Percentiles rank a stretch among this genome's conserved stretches.
Evolutionary conservation across 805 yeast genomes (phyloP).

Genomic region (Saccharomyces jurei): DNA sequence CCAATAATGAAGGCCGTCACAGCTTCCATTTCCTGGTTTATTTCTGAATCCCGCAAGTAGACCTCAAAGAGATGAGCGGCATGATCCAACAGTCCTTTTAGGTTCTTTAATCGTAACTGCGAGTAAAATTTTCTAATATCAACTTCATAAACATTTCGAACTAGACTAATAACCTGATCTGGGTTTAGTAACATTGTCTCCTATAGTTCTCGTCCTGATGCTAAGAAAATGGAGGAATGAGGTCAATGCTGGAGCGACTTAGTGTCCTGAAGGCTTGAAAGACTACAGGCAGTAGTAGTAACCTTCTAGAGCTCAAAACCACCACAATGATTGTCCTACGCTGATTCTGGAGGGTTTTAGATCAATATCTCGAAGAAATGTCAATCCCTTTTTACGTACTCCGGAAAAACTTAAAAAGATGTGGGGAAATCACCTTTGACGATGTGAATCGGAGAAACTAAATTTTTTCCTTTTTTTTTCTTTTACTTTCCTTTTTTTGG

Average conservation of each 20-base stretch:
- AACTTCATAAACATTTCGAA: slow-evolving; percentile 28
- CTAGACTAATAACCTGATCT: slow-evolving; percentile 1
- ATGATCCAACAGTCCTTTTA: slow-evolving; percentile 33
- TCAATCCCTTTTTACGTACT: not conserved
- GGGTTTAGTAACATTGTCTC: slow-evolving; percentile 1
- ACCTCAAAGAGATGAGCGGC: slow-evolving; percentile 30
- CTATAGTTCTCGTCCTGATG: not conserved
- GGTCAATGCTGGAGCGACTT: not conserved
- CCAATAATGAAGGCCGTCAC: slow-evolving; percentile 32
- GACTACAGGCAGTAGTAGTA: not conserved
- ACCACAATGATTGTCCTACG: not conserved
- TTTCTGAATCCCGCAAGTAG: slow-evolving; percentile 9
- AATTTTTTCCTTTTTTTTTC: not conserved
- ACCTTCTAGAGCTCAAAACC: not conserved
- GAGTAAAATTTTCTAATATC: slow-evolving; percentile 28
- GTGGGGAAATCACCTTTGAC: not conserved
- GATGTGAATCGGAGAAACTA: not conserved
- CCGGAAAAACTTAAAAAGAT: not conserved
- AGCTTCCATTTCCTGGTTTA: slow-evolving; percentile 19
- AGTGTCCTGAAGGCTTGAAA: not conserved
- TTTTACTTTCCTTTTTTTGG: not conserved
- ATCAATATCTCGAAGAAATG: not conserved
- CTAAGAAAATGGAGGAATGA: not conserved
- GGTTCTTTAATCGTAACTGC: slow-evolving; percentile 29
- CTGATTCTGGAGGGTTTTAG: not conserved